phyloP scores from a whole-genome alignment of 148 eudicot species.

The Rhododendron williamsianum region DNA sequence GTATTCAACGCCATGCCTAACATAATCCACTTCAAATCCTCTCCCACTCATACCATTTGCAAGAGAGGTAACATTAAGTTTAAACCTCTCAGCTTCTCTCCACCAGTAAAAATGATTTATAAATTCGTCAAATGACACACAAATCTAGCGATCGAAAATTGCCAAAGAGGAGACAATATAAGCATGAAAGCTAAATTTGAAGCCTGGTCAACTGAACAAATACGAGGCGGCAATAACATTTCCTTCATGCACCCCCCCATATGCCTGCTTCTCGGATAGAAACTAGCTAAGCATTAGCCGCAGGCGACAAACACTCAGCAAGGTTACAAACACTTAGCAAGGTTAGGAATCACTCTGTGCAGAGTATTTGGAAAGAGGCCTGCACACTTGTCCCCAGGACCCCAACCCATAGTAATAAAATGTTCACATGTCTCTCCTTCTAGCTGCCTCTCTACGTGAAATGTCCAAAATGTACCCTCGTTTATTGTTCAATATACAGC shows the following conservation, averaged over 20 bases:
- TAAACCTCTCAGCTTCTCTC: not conserved
- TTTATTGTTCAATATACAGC: not conserved
- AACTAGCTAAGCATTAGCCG: not conserved
- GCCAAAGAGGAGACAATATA: not conserved
- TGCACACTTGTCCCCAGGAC: not conserved
- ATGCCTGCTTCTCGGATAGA: not conserved
- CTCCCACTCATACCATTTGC: slow-evolving; percentile 3
- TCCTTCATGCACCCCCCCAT: not conserved
- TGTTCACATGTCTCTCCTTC: not conserved
- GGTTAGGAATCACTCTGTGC: not conserved
- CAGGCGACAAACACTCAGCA: not conserved
- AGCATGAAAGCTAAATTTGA: not conserved
- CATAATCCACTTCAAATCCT: not conserved
- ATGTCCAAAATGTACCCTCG: not conserved
- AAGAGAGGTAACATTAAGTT: not conserved
- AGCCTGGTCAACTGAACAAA: not conserved
- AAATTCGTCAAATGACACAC: not conserved
- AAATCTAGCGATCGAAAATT: not conserved
- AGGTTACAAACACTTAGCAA: not conserved
- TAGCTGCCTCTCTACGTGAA: not conserved
- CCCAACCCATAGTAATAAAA: not conserved
- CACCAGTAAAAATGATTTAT: not conserved
- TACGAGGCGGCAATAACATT: not conserved
- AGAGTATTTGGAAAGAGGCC: not conserved
- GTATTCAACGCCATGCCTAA: not conserved